Conservation (phyloP, 352 stramenopile genomes). For the Phytophthora sansomeana region DNA sequence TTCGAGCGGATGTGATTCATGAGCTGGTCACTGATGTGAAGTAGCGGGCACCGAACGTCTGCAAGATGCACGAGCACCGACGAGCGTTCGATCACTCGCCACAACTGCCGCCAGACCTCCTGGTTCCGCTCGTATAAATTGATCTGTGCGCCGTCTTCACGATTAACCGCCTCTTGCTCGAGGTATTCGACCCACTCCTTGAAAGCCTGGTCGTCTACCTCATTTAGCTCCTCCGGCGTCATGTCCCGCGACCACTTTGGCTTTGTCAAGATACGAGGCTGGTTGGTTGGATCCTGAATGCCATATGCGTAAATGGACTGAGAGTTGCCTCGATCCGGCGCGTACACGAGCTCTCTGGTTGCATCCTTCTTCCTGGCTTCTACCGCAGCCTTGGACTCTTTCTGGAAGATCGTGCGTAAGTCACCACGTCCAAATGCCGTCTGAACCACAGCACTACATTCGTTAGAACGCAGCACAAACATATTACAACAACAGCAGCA, state of each 20-base stretch:
- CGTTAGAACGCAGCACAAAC: constrained; percentile 4
- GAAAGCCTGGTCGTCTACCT: constrained; percentile 65
- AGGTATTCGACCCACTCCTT: constrained; percentile 58
- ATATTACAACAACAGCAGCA: not conserved
- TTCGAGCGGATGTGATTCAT: constrained; percentile 54
- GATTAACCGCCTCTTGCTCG: constrained; percentile 29
- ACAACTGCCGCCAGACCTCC: constrained; percentile 85
- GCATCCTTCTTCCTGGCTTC: constrained; percentile 78
- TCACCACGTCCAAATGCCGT: constrained; percentile 50
- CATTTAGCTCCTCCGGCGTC: constrained; percentile 69
- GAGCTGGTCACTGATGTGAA: constrained; percentile 77
- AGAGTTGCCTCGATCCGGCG: constrained; percentile 65
- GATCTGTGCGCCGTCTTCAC: constrained; percentile 34
- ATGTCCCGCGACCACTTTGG: constrained; percentile 71
- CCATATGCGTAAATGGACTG: constrained; percentile 79
- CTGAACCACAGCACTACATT: constrained; percentile 1
- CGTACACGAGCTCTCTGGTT: constrained; percentile 65
- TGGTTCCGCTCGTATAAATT: constrained; percentile 87
- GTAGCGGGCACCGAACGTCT: constrained; percentile 72
- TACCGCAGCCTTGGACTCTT: constrained; percentile 62
- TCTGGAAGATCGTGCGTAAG: constrained; percentile 75
- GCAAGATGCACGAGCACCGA: constrained; percentile 82
- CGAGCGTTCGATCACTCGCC: constrained; percentile 81
- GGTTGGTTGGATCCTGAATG: constrained; percentile 61
- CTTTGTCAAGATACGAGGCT: constrained; percentile 72